Evolutionary conservation across 2,329 filamentous ascomycete genomes (phyloP).

Genomic region (Bipolaris zeicola): DNA sequence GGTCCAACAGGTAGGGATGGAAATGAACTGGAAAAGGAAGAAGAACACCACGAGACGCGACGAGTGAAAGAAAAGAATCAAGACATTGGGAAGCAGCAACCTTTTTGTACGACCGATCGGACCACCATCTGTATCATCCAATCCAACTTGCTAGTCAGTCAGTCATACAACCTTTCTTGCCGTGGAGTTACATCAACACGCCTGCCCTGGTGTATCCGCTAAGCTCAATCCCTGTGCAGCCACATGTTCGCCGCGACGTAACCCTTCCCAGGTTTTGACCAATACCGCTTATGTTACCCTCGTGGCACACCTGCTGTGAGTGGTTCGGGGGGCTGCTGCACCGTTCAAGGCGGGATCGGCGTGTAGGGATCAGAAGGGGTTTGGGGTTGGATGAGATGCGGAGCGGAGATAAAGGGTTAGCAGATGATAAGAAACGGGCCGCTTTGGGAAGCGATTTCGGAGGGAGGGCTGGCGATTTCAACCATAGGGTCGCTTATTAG

Average conservation of each 20-base stretch:
- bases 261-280: constrained; percentile 18
- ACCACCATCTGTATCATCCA: not conserved
- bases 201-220: not conserved
- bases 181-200: constrained; percentile 24
- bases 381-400: not conserved
- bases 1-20: not conserved
- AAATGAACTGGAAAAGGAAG: not conserved
- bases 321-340: constrained; percentile 15
- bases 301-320: constrained; percentile 2
- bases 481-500: not conserved
- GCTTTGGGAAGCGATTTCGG: constrained; percentile 9
- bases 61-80: not conserved
- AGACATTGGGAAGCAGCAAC: not conserved
- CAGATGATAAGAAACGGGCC: constrained; percentile 20
- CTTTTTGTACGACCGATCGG: constrained; percentile 14
- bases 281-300: constrained; percentile 8
- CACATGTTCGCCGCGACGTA: constrained; percentile 14
- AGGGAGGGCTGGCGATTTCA: not conserved
- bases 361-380: constrained; percentile 9
- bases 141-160: not conserved
- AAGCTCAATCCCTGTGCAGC: constrained; percentile 7
- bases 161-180: constrained; percentile 12
- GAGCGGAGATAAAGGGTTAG: not conserved
- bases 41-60: not conserved
- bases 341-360: constrained; percentile 17